These are phyloP conservation scores for Ascosphaera apis DNA, from an alignment of 2,329 filamentous ascomycete species.

Conservation along the genomic window DNA sequence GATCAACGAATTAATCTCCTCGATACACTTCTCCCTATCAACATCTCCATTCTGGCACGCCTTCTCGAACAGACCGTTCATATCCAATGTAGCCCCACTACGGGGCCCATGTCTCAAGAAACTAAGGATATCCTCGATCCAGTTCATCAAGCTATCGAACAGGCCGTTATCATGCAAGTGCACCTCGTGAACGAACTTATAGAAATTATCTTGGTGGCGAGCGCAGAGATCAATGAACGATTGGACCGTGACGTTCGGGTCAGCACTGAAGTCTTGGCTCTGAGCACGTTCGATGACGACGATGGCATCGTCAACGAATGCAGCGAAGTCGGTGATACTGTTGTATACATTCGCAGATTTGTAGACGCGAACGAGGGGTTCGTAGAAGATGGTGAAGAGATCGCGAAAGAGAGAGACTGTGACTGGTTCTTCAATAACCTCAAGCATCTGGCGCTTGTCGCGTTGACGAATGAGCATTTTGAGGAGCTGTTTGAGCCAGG, in stretches of 20 bases:
- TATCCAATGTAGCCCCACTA: conserved; percentile 59
- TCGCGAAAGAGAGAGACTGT: conserved; percentile 91
- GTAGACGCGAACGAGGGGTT: conserved; percentile 88
- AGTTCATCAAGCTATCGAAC: conserved; percentile 88
- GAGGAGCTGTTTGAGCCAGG: conserved; percentile 78
- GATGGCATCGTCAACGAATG: conserved; percentile 84
- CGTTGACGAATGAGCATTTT: conserved; percentile 79
- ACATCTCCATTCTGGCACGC: conserved; percentile 44
- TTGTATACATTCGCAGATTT: conserved; percentile 97
- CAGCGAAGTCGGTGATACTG: conserved; percentile 86
- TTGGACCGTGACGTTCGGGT: conserved; percentile 95
- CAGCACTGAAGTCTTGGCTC: conserved; percentile 62
- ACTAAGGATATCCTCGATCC: conserved; percentile 87
- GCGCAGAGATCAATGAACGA: conserved; percentile 93
- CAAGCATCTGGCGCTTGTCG: conserved; percentile 94
- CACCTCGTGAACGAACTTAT: conserved; percentile 97
- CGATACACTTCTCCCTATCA: conserved; percentile 47
- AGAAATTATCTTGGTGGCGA: conserved; percentile 88
- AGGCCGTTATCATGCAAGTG: conserved; percentile 91
- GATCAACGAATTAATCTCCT: conserved; percentile 68
- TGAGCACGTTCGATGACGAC: conserved; percentile 47
- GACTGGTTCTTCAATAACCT: conserved; percentile 88
- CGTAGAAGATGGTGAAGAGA: conserved; percentile 96
- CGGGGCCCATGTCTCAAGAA: conserved; percentile 72
- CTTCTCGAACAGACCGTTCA: conserved; percentile 79